A percentile compares a stretch with the other conserved stretches of the same genome.
Conservation (phyloP, 2,329 filamentous ascomycete species). For the Xylariaceae sp. region DNA sequence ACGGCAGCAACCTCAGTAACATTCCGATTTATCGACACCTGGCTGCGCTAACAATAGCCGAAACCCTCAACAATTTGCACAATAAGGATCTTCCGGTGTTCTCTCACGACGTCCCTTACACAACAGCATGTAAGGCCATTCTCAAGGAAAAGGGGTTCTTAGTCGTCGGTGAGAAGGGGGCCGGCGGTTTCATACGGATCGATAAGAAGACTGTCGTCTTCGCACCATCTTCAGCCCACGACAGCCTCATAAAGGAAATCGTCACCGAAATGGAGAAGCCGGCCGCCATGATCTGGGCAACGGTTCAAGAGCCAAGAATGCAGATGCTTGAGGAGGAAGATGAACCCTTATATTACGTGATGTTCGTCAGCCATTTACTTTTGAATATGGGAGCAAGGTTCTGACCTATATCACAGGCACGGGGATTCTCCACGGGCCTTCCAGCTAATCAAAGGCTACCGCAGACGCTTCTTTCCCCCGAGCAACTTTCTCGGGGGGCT, state of each 20-base stretch:
- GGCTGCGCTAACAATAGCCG: background rate
- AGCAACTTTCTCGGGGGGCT: background rate
- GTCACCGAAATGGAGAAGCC: constrained; percentile 20
- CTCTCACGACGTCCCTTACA: background rate
- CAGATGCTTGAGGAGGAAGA: background rate
- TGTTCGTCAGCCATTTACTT: too few species aligned
- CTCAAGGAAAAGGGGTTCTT: background rate
- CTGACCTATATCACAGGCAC: background rate
- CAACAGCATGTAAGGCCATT: background rate
- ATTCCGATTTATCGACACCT: background rate
- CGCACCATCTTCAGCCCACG: constrained; percentile 8
- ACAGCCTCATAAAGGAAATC: constrained; percentile 16
- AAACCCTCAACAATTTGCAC: background rate
- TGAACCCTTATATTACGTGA: too few species aligned
- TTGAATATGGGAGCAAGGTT: background rate
- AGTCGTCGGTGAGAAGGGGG: constrained; percentile 14
- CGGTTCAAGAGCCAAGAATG: background rate
- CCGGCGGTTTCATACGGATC: constrained; percentile 14
- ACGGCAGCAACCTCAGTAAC: background rate
- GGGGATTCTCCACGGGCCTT: background rate
- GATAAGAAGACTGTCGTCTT: constrained; percentile 19
- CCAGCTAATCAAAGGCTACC: background rate
- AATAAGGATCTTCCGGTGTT: background rate
- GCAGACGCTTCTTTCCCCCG: background rate
- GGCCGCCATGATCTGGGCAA: constrained; percentile 22